Evolutionary conservation across 805 yeast genomes (phyloP).

Genomic region (Cyberlindnera mississippiensis): DNA sequence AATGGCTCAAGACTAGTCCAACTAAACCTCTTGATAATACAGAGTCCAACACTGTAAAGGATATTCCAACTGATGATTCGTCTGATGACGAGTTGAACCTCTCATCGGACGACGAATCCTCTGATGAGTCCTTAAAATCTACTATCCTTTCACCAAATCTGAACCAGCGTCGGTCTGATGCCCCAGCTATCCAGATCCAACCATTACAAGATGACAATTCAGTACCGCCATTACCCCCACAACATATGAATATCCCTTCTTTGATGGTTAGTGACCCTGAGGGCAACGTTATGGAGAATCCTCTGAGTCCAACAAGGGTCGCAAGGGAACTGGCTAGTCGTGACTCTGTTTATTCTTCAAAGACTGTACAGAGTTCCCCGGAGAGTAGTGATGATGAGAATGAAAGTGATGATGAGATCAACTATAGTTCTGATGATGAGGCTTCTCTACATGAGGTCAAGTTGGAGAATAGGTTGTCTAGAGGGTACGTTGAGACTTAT

Average conservation of each 20-base stretch:
- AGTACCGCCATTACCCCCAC: slow-evolving; percentile 4
- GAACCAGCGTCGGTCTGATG: slow-evolving; percentile 2
- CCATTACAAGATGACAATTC: background rate
- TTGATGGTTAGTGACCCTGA: slow-evolving; percentile 14
- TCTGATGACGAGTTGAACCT: slow-evolving; percentile 15
- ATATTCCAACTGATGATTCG: slow-evolving; percentile 12
- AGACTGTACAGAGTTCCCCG: slow-evolving; percentile 9
- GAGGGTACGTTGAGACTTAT: too few relatives aligned
- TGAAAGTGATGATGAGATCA: too few relatives aligned
- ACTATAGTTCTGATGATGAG: too few relatives aligned
- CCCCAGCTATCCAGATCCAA: background rate
- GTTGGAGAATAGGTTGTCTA: too few relatives aligned
- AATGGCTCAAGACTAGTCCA: too few relatives aligned
- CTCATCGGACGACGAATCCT: slow-evolving; percentile 14
- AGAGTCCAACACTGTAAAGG: slow-evolving; percentile 5
- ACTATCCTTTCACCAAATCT: slow-evolving; percentile 15
- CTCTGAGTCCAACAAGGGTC: slow-evolving; percentile 4
- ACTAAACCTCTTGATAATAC: too few relatives aligned
- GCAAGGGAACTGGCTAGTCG: slow-evolving; percentile 5
- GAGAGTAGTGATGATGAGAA: background rate
- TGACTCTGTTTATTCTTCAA: slow-evolving; percentile 10
- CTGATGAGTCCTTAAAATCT: slow-evolving; percentile 20
- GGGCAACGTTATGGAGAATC: slow-evolving; percentile 3
- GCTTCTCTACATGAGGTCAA: too few relatives aligned
- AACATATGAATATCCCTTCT: slow-evolving; percentile 5